Evolutionary conservation across 2,329 filamentous ascomycete species (phyloP), one percentile per base, ranked within the genome.

Genomic region (Paracoccidioides lutzii): DNA sequence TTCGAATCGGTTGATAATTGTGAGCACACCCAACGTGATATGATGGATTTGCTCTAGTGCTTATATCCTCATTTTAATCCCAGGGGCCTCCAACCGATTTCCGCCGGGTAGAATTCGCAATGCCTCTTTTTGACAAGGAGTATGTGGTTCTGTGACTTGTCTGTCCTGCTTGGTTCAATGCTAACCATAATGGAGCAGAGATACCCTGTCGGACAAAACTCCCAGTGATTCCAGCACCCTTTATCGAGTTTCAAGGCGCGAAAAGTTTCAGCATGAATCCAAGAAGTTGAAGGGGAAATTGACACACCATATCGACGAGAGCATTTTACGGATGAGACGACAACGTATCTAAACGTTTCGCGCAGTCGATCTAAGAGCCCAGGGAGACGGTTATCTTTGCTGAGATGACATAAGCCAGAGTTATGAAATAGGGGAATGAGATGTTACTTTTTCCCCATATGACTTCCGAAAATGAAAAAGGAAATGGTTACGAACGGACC

Each of bases 61-160:
- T 48, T 7, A 48, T 48, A 35, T 41, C 3, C 28, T 46, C 37
- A 7, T 28, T 35, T 42, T 33, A 4, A 22, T 28, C 41, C 15
- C 50, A 75, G 72, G 70, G 72, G 22, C 66, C 62, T 48, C 72
- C 72, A 38, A 74, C 69, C 32, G 66, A 75, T 61, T 74, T 75
- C 57, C 67, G 71, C 41, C 73, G 71, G 55, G 70, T 73, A 61
- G 67, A 73, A 57, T 58, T 70, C 57, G 67, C 68, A 49, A 60
- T 69, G 14, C 41, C n/a, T 68, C 65, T 57, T 33, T 41, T 37
- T 40, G 44, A 54, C 15, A 41, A 54, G 12, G 50, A 52, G 50
- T 52, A 52, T 38, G 50, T 52, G 37, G 6, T 5, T 30, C 22
- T 5, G 14, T 42, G 14, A 32, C 14, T 52, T 42, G 14, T 6